Evolutionary conservation across 2,329 filamentous ascomycete genomes (phyloP).

Genomic region (Penicillium sp.): DNA sequence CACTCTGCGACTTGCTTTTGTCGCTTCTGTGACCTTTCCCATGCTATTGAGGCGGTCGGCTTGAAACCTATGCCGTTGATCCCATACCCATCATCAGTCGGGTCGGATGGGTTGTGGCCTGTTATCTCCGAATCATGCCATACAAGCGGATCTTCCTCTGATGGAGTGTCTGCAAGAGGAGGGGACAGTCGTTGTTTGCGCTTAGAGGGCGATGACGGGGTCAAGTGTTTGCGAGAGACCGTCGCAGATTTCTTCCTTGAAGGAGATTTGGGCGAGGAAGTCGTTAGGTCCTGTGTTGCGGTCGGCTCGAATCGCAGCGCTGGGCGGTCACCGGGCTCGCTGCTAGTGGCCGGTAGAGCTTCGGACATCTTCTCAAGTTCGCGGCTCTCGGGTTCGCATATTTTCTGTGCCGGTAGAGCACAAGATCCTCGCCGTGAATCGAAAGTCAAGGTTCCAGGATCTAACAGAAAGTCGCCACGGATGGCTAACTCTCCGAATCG

Average conservation of each 20-base stretch:
- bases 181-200: constrained; percentile 36
- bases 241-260: constrained; percentile 20
- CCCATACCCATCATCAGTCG: constrained; percentile 62
- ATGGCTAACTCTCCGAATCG: constrained; percentile 43
- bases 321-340: constrained; percentile 8
- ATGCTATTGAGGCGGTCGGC: constrained; percentile 59
- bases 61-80: constrained; percentile 65
- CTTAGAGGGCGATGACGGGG: constrained; percentile 21
- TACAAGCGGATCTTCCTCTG: constrained; percentile 38
- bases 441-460: constrained; percentile 16
- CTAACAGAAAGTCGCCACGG: constrained; percentile 30
- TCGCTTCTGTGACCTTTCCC: constrained; percentile 55
- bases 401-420: constrained; percentile 13
- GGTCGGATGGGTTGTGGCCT: constrained; percentile 56
- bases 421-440: constrained; percentile 11
- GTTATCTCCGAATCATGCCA: constrained; percentile 65
- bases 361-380: constrained; percentile 22
- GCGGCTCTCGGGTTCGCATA: constrained; percentile 11
- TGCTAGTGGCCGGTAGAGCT: constrained; percentile 12
- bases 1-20: constrained; percentile 61
- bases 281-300: constrained; percentile 3
- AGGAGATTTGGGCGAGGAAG: constrained; percentile 15
- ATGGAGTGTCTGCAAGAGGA: constrained; percentile 27
- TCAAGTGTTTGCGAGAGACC: constrained; percentile 28
- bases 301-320: constrained; percentile 11